phyloP scores from a whole-genome alignment of 176 grass and related monocot species.

The bread wheat (Triticum aestivum) region IWGSC_CS_RefSeq_v2.1 NC_057805.1:505445857-505446356 shows the following conservation, averaged over 20 bases:
- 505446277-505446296: slow-evolving; percentile 46
- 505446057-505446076: background rate
- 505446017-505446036: too few species aligned
- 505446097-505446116: background rate
- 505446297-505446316: slow-evolving; percentile 47
- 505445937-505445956: too few species aligned
- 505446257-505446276: background rate
- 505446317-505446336: slow-evolving; percentile 59
- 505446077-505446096: background rate
- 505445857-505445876: too few species aligned
- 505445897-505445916: too few species aligned
- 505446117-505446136: background rate
- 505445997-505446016: too few species aligned
- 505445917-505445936: too few species aligned
- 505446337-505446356: slow-evolving; percentile 38
- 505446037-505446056: background rate
- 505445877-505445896: too few species aligned
- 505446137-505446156: background rate
- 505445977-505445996: too few species aligned
- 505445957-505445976: too few species aligned
- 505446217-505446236: background rate
- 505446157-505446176: background rate
- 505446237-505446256: background rate
- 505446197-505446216: too few species aligned
- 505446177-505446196: background rate